A percentile compares a stretch with the other conserved stretches of the same genome.
phyloP scores from a whole-genome alignment of 805 yeast genomes.

The Zygoascus bituminiphila region DNA sequence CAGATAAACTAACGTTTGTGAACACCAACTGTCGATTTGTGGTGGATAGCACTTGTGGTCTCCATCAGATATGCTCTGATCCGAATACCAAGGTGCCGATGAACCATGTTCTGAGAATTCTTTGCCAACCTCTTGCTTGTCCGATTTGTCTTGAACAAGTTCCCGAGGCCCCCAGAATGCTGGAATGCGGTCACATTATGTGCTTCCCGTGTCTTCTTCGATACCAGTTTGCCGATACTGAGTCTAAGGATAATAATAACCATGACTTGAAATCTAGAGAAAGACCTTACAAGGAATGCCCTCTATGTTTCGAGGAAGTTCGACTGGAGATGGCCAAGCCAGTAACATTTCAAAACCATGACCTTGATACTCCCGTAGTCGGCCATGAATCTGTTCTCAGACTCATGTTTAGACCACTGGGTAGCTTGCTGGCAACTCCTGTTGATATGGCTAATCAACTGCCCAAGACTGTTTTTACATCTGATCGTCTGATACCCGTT shows the following conservation, averaged over 20 bases:
- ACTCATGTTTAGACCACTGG: constrained; percentile 47
- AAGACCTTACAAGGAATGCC: constrained; percentile 60
- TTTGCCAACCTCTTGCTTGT: constrained; percentile 63
- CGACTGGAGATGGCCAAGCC: constrained; percentile 54
- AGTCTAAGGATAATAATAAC: constrained; percentile 23
- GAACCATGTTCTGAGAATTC: constrained; percentile 57
- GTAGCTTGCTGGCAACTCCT: constrained; percentile 19
- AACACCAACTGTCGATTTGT: constrained; percentile 81
- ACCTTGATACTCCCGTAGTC: constrained; percentile 49
- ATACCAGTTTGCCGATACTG: constrained; percentile 49
- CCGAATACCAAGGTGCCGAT: constrained; percentile 68
- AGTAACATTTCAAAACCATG: constrained; percentile 45
- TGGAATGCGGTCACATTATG: constrained; percentile 86
- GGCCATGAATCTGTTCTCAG: constrained; percentile 50
- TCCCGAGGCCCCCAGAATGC: constrained; percentile 90
- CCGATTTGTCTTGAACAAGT: constrained; percentile 85
- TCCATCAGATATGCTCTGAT: constrained; percentile 51
- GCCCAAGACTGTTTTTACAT: constrained; percentile 4
- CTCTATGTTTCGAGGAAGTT: constrained; percentile 60
- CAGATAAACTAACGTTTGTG: constrained; percentile 34
- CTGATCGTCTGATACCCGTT: neutral
- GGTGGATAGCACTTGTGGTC: constrained; percentile 55
- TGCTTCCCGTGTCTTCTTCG: constrained; percentile 72
- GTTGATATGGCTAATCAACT: constrained; percentile 8
- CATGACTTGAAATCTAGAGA: constrained; percentile 1